Evolutionary conservation across 129 eudicot genomes (phyloP).

Genomic region (Deinandra increscens): DNA sequence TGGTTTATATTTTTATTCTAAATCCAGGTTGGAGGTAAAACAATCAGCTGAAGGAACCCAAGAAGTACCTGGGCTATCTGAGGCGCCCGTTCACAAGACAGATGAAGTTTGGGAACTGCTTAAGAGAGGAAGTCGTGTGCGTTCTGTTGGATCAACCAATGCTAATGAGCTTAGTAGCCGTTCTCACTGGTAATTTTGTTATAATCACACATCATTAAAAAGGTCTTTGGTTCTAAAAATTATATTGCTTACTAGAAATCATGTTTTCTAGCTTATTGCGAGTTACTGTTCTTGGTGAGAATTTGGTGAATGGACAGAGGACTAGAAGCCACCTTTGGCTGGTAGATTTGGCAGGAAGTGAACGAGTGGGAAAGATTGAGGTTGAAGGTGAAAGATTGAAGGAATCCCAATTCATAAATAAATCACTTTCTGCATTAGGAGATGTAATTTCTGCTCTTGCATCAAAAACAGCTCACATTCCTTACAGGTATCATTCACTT

Average conservation of each 20-base stretch:
- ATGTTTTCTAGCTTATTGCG: slow-evolving; percentile 66
- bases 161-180: slow-evolving; percentile 98
- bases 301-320: slow-evolving; percentile 64
- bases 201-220: not conserved
- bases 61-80: slow-evolving; percentile 95
- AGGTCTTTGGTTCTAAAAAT: not conserved
- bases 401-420: slow-evolving; percentile 92
- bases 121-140: slow-evolving; percentile 62
- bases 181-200: slow-evolving; percentile 72
- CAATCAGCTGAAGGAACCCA: slow-evolving; percentile 97
- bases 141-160: slow-evolving; percentile 96
- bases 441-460: slow-evolving; percentile 98
- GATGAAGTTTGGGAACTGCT: slow-evolving; percentile 92
- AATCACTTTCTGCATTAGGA: slow-evolving; percentile 90
- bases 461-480: slow-evolving; percentile 85
- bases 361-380: slow-evolving; percentile 84
- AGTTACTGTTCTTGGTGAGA: slow-evolving; percentile 76
- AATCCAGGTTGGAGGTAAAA: slow-evolving; percentile 78
- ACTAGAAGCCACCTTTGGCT: slow-evolving; percentile 97
- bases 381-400: slow-evolving; percentile 94
- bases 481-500: slow-evolving; percentile 67
- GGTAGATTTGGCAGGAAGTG: slow-evolving; percentile 97
- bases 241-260: not conserved
- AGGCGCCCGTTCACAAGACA: slow-evolving; percentile 61
- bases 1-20: not conserved